Evolutionary conservation across 345 rosid species (phyloP).

Genomic region (Trapa bicornis): DNA sequence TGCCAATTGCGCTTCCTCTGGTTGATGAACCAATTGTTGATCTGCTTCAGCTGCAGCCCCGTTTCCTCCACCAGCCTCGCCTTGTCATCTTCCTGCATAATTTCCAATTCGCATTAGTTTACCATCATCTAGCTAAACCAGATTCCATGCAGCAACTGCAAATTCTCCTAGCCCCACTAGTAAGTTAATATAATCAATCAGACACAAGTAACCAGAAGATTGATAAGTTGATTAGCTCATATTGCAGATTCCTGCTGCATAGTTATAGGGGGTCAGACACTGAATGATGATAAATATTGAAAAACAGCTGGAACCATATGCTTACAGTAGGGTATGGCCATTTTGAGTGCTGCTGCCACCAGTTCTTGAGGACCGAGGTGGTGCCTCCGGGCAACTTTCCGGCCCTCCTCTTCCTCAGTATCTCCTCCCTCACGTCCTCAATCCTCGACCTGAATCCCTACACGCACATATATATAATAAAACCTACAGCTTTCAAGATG

Average conservation of each 20-base stretch:
- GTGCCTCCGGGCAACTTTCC: slow-evolving; percentile 98
- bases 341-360: slow-evolving; percentile 98
- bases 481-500: background rate
- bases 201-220: background rate
- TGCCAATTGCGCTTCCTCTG: slow-evolving; percentile 99
- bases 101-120: background rate
- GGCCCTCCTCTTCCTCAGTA: slow-evolving; percentile 86
- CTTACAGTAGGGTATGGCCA: slow-evolving; percentile 99
- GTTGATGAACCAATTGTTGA: slow-evolving; percentile 98
- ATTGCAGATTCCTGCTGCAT: no score
- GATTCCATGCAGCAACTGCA: no score
- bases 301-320: background rate
- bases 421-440: slow-evolving; percentile 96
- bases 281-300: no score
- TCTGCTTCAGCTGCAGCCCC: slow-evolving; percentile 93
- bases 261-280: no score
- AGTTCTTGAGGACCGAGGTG: slow-evolving; percentile 74
- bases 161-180: no score
- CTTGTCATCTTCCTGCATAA: slow-evolving; percentile 87
- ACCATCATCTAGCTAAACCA: background rate
- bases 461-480: background rate
- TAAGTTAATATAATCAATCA: background rate
- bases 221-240: background rate
- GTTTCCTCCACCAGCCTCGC: slow-evolving; percentile 97
- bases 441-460: slow-evolving; percentile 94